These are phyloP conservation scores for Lactifluus volemus DNA, from an alignment of 768 basidiomycete species.

Conservation along the genomic window DNA sequence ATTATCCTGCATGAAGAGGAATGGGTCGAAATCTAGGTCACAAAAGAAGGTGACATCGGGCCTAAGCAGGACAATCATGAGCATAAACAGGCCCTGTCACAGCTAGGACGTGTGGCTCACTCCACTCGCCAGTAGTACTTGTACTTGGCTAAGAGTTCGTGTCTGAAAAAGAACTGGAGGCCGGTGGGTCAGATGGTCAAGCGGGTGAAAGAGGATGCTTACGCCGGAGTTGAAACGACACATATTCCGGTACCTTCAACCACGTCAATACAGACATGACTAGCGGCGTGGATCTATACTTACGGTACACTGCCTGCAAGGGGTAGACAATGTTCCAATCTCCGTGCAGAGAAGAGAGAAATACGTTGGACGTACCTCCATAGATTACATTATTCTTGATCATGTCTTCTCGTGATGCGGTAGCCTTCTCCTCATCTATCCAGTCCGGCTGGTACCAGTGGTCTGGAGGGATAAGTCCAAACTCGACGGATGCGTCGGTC, in stretches of 20 bases:
- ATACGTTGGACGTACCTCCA: slow-evolving; percentile 29
- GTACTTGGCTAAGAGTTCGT: slow-evolving; percentile 33
- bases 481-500: slow-evolving; percentile 56
- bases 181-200: background rate
- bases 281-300: slow-evolving; percentile 24
- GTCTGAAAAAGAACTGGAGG: slow-evolving; percentile 46
- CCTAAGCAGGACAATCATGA: slow-evolving; percentile 22
- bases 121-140: slow-evolving; percentile 46
- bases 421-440: slow-evolving; percentile 51
- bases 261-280: background rate
- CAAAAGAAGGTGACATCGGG: slow-evolving; percentile 53
- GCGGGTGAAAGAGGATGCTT: slow-evolving; percentile 23
- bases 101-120: slow-evolving; percentile 24
- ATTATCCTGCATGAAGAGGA: slow-evolving; percentile 48
- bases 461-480: slow-evolving; percentile 68
- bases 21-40: slow-evolving; percentile 48
- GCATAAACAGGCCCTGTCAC: background rate
- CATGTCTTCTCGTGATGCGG: slow-evolving; percentile 43
- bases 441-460: slow-evolving; percentile 78
- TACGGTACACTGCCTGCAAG: slow-evolving; percentile 62
- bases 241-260: slow-evolving; percentile 79
- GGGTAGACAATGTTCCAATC: background rate
- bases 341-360: background rate
- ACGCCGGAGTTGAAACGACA: slow-evolving; percentile 92
- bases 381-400: slow-evolving; percentile 49